phyloP scores from a whole-genome alignment of 306 rosid species.

The Ammopiptanthus mongolicus region DNA sequence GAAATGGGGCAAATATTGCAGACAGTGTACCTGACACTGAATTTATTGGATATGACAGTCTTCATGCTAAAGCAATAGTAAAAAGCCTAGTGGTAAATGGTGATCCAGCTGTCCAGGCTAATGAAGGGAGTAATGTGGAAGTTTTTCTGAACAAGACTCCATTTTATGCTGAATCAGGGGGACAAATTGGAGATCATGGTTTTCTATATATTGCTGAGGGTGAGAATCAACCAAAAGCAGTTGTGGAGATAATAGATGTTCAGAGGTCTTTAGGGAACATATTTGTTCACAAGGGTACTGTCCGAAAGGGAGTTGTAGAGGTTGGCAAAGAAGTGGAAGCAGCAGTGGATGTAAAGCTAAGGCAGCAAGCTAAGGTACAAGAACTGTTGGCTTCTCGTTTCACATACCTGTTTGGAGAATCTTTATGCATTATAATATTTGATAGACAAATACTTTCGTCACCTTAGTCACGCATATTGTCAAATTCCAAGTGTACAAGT shows the following conservation, averaged over 20 bases:
- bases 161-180: constrained; percentile 97
- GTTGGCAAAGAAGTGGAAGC: constrained; percentile 96
- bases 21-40: constrained; percentile 71
- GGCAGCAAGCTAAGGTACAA: constrained; percentile 87
- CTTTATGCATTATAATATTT: background rate
- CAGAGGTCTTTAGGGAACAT: constrained; percentile 79
- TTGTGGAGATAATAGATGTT: constrained; percentile 82
- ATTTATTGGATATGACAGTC: constrained; percentile 79
- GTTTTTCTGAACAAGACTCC: constrained; percentile 81
- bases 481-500: constrained; percentile 2
- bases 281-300: constrained; percentile 86
- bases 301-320: constrained; percentile 76
- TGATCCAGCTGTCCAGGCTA: constrained; percentile 53
- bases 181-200: constrained; percentile 92
- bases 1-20: constrained; percentile 55
- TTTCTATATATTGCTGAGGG: constrained; percentile 56
- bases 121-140: constrained; percentile 83
- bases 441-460: background rate
- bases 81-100: constrained; percentile 86
- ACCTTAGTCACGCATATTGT: constrained; percentile 7
- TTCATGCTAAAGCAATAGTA: constrained; percentile 68
- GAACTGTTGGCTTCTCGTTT: constrained; percentile 9
- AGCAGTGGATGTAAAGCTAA: constrained; percentile 66
- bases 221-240: constrained; percentile 56
- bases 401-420: background rate